These are phyloP conservation scores for Fusarium sp. DNA, from an alignment of 2,329 filamentous ascomycete species.

Conservation along the genomic window DNA sequence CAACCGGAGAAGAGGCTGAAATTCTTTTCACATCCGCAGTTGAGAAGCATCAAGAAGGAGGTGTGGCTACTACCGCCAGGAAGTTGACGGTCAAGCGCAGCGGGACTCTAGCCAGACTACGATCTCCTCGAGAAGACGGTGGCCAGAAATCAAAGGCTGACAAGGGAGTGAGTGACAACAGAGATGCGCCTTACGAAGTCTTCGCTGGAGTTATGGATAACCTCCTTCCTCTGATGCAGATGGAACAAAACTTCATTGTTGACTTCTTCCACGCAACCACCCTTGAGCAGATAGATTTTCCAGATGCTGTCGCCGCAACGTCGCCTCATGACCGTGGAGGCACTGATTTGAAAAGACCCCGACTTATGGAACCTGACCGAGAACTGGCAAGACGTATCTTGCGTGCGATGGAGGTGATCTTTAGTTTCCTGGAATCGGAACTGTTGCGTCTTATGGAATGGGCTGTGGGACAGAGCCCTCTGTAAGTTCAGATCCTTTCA, in stretches of 20 bases:
- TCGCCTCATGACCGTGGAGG: constrained; percentile 76
- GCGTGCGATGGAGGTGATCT: constrained; percentile 90
- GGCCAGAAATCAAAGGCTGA: constrained; percentile 63
- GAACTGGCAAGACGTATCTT: constrained; percentile 86
- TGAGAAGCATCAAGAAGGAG: constrained; percentile 88
- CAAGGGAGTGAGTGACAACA: constrained; percentile 71
- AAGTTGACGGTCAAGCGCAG: constrained; percentile 95
- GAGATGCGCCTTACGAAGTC: constrained; percentile 81
- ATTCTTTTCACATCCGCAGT: constrained; percentile 86
- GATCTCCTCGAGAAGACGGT: constrained; percentile 75
- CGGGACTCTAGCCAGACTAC: constrained; percentile 84
- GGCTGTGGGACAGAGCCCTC: constrained; percentile 81
- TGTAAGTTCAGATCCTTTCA: constrained; percentile 67
- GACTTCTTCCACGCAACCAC: constrained; percentile 97
- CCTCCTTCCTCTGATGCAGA: constrained; percentile 83
- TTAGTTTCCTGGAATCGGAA: constrained; percentile 83
- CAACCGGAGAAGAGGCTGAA: constrained; percentile 81
- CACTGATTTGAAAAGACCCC: constrained; percentile 78
- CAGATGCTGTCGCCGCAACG: constrained; percentile 77
- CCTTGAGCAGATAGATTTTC: constrained; percentile 82
- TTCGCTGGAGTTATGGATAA: constrained; percentile 86
- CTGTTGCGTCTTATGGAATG: constrained; percentile 85
- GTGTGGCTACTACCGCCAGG: constrained; percentile 77
- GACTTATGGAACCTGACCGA: constrained; percentile 89
- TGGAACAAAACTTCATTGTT: constrained; percentile 97